A percentile compares a stretch with the other conserved stretches of the same genome.
Conservation (phyloP, 1,139 yeast genomes). For the Suhomyces wounanorum region DNA sequence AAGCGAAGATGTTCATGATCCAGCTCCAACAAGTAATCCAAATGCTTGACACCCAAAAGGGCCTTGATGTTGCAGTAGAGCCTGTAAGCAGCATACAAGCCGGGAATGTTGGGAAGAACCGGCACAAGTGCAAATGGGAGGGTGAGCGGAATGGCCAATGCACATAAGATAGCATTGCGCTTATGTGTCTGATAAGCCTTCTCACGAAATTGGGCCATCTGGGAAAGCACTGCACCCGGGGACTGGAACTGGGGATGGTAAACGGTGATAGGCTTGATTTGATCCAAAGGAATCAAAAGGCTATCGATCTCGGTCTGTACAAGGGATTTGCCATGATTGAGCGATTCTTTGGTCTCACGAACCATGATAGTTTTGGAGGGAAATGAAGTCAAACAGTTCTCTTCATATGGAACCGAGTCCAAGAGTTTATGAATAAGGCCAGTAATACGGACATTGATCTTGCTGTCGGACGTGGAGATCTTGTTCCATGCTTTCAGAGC, state of each 20-base stretch:
- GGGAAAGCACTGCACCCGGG: constrained; percentile 34
- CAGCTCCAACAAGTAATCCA: constrained; percentile 50
- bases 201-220: constrained; percentile 32
- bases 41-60: constrained; percentile 69
- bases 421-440: constrained; percentile 36
- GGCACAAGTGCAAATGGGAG: constrained; percentile 83
- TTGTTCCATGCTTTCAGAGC: constrained; percentile 51
- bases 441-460: constrained; percentile 44
- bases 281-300: constrained; percentile 31
- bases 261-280: constrained; percentile 44
- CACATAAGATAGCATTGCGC: constrained; percentile 46
- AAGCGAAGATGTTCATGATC: constrained; percentile 32
- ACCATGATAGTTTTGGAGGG: constrained; percentile 52
- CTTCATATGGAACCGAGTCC: constrained; percentile 53
- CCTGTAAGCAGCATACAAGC: constrained; percentile 80
- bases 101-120: constrained; percentile 93
- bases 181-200: constrained; percentile 32
- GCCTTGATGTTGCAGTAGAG: constrained; percentile 86
- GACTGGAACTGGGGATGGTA: constrained; percentile 44
- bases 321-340: constrained; percentile 14
- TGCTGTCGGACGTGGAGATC: constrained; percentile 37
- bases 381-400: constrained; percentile 51
- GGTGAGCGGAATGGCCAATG: constrained; percentile 71
- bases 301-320: constrained; percentile 37
- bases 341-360: constrained; percentile 40